phyloP scores from a whole-genome alignment of 202 grass and related monocot genomes.

The Sporobolus alterniflorus region DNA sequence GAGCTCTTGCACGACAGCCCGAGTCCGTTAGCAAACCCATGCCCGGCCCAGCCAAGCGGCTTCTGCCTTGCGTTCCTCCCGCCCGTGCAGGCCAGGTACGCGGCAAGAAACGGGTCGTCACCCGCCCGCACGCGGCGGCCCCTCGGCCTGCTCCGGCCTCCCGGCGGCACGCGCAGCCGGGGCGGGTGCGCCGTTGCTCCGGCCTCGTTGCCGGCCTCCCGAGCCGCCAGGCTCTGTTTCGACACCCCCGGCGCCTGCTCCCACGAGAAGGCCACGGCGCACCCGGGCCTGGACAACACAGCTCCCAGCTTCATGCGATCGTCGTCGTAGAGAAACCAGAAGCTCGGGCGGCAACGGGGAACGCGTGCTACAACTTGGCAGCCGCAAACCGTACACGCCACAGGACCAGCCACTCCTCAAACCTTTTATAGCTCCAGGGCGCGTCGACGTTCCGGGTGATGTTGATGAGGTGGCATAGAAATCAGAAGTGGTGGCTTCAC shows the following conservation, averaged over 20 bases:
- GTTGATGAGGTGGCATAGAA: no score
- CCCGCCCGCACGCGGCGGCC: constrained; percentile 23
- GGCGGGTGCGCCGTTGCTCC: neutral
- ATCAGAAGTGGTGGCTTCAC: no score
- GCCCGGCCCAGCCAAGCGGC: constrained; percentile 26
- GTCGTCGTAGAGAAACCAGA: no score
- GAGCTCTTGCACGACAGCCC: constrained; percentile 64
- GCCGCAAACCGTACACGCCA: no score
- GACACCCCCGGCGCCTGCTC: constrained; percentile 73
- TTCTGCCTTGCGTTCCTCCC: neutral
- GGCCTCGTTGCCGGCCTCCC: neutral
- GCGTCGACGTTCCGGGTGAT: no score
- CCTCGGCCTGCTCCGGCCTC: constrained; percentile 4
- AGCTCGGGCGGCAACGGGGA: no score
- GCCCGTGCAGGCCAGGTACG: constrained; percentile 75
- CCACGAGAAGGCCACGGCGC: constrained; percentile 70
- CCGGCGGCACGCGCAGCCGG: constrained; percentile 58
- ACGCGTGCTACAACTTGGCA: no score
- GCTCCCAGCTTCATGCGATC: constrained; percentile 20
- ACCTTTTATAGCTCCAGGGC: no score
- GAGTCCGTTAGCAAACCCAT: constrained; percentile 19
- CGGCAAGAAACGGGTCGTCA: constrained; percentile 84
- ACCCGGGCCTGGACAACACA: neutral
- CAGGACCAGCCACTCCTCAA: no score
- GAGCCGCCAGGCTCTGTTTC: constrained; percentile 28